Evolutionary conservation across 768 basidiomycete species (phyloP).

Genomic region (Leccinum subtestaceum): DNA sequence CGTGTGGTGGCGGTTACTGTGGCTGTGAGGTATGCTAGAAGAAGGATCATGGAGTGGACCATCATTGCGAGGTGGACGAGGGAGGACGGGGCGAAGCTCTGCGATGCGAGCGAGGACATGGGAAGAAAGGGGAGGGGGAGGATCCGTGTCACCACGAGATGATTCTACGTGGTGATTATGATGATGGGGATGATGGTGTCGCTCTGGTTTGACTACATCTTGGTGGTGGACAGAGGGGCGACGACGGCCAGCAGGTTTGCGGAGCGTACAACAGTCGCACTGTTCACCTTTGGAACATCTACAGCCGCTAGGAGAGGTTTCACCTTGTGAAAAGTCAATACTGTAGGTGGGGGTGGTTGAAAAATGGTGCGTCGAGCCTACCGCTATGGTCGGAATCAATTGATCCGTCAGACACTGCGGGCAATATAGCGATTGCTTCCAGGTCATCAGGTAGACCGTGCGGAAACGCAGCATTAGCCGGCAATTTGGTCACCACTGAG

Average conservation of each 20-base stretch:
- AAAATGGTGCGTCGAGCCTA: constrained; percentile 53
- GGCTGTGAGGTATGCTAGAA: constrained; percentile 40
- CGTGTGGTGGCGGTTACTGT: constrained; percentile 43
- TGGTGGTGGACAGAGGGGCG: constrained; percentile 30
- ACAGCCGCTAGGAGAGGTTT: constrained; percentile 46
- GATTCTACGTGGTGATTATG: constrained; percentile 18
- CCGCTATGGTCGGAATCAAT: constrained; percentile 65
- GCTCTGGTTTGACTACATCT: constrained; percentile 30
- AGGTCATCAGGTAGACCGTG: constrained; percentile 70
- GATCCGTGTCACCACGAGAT: constrained; percentile 9
- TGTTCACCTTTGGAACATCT: constrained; percentile 41
- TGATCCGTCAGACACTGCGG: constrained; percentile 44
- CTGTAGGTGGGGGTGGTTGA: constrained; percentile 35
- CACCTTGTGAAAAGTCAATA: constrained; percentile 50
- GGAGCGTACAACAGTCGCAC: constrained; percentile 60
- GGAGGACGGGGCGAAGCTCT: constrained; percentile 68
- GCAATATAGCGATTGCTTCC: constrained; percentile 46
- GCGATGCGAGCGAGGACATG: constrained; percentile 60
- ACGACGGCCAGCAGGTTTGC: constrained; percentile 40
- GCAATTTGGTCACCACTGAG: constrained; percentile 56
- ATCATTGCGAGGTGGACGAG: constrained; percentile 46
- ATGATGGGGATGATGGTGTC: constrained; percentile 16
- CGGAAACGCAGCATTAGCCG: constrained; percentile 76
- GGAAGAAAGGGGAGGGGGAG: constrained; percentile 34
- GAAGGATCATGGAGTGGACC: constrained; percentile 51